Evolutionary conservation across 2,329 filamentous ascomycete species (phyloP).

Genomic region (Canariomyces notabilis): DNA sequence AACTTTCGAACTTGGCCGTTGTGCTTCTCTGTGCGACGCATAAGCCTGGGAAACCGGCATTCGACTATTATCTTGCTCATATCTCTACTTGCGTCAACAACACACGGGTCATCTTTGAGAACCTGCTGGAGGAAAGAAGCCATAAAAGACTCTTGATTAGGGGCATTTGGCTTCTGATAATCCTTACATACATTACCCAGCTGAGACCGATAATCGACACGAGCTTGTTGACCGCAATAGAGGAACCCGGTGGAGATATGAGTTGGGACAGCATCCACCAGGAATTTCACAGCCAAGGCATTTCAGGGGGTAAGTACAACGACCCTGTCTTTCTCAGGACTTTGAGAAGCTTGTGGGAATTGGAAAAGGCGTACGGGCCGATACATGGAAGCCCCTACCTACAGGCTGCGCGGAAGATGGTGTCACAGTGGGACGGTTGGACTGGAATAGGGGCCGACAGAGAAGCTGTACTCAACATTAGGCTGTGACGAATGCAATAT

Average conservation of each 20-base stretch:
- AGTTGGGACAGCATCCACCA: conserved; percentile 17
- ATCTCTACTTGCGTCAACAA: conserved; percentile 23
- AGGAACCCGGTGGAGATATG: conserved; percentile 1
- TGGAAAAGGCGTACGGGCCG: conserved; percentile 6
- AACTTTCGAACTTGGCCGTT: conserved; percentile 21
- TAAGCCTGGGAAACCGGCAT: conserved; percentile 21
- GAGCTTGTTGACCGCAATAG: conserved; percentile 12
- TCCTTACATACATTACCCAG: conserved; percentile 27
- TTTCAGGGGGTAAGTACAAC: neutral
- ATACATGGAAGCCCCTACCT: conserved; percentile 14
- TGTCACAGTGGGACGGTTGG: conserved; percentile 23
- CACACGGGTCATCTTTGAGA: conserved; percentile 18
- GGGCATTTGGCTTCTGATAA: conserved; percentile 24
- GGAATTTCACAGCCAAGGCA: neutral
- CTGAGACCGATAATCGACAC: conserved; percentile 24
- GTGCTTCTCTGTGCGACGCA: conserved; percentile 23
- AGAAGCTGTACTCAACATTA: conserved; percentile 24
- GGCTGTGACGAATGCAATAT: conserved; percentile 15
- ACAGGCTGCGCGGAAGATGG: conserved; percentile 23
- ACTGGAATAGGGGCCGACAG: conserved; percentile 20
- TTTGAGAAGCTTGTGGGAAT: conserved; percentile 18
- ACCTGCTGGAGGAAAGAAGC: conserved; percentile 9
- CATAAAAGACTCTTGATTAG: conserved; percentile 17
- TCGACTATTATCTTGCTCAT: conserved; percentile 24
- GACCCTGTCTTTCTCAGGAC: conserved; percentile 13